Conservation (phyloP, 2,329 filamentous ascomycete species). For the Sclerotinia spermophila region DNA sequence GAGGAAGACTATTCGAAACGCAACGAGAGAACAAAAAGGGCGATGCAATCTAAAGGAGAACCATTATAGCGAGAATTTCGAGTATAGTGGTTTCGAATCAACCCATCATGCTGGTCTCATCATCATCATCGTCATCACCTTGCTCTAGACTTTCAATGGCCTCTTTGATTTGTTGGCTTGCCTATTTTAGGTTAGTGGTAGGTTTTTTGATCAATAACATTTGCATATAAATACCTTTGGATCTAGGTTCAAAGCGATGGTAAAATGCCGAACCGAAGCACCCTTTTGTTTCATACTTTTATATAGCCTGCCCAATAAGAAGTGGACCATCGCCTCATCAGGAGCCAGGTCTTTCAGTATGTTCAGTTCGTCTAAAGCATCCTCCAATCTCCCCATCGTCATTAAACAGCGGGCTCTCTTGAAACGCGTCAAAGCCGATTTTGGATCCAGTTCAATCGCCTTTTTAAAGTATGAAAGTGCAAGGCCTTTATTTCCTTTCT, state of each 20-base stretch:
- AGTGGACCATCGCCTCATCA: conserved; percentile 94
- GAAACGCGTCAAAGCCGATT: conserved; percentile 80
- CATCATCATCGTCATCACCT: conserved; percentile 40
- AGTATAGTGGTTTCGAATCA: background rate
- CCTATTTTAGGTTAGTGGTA: conserved; percentile 48
- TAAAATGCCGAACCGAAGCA: conserved; percentile 88
- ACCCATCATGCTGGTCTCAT: conserved; percentile 53
- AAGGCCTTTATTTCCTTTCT: conserved; percentile 77
- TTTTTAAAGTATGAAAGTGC: conserved; percentile 80
- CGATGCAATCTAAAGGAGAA: background rate
- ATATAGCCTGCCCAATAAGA: conserved; percentile 82
- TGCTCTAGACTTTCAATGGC: conserved; percentile 85
- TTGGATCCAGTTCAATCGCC: conserved; percentile 77
- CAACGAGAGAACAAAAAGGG: background rate
- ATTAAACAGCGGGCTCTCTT: conserved; percentile 88
- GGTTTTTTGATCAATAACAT: conserved; percentile 29
- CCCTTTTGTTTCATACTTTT: conserved; percentile 68
- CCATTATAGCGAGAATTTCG: background rate
- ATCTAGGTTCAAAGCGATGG: conserved; percentile 90
- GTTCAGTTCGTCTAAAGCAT: conserved; percentile 77
- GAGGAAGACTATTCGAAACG: background rate
- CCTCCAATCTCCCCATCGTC: conserved; percentile 65
- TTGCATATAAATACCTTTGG: conserved; percentile 68
- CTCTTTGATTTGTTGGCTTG: conserved; percentile 91
- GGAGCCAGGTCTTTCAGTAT: conserved; percentile 88